Base-by-base conservation (phyloP, 108 stramenopile genomes). In the Cyclostephanos tholiformis region DNA sequence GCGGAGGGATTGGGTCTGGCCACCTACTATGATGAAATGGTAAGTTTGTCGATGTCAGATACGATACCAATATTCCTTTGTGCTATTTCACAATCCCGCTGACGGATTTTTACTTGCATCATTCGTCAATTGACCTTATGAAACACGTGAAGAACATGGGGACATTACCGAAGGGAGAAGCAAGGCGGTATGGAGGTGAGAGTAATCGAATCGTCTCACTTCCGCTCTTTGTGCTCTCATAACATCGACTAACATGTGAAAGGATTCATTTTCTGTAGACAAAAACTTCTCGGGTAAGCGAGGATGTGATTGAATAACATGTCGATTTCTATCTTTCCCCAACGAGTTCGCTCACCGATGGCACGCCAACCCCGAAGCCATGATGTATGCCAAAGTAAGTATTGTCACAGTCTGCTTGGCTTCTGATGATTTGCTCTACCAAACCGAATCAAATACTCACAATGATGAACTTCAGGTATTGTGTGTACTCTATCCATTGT, bases 371-470 rank as follows among this genome's bases (percentile, higher is more conserved):
- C 25, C 27, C 8, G 0, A 26, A 9, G 71, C 69, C 22, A 95
- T 97, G 91, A 96, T 97, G 97, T 87, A 92, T 87, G 85, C 91
- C 59, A 97, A 97, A 85, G 77, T 83, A 10, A 48, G 61, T 52
- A 44, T 3, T 36, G 19, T 7, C 30, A 36, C 10, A 8, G 6
- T 36, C 13, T 35, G 1, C 16, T 36, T 13, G 0, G 11, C 16
- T 60, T 17, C 8, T 36, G 16, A 16, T 36, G 32, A 38, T 60
- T 38, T 60, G 0, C 19, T 29, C 27, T 36, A 38, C 30, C 35
- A 16, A 35, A 32, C 32, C 35, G 1, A 35, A 29, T 60, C 53
- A 55, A 55, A 60, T 4, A 60, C 1, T 60, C 35, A 38, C 59
- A 17, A 19, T 60, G 10, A 60, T 38, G 30, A 36, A 32, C 51